Percentiles rank a stretch among this genome's conserved stretches.
Evolutionary conservation across 1,284 basidiomycete genomes (phyloP).

Genomic region (Ceratobasidium sp.): DNA sequence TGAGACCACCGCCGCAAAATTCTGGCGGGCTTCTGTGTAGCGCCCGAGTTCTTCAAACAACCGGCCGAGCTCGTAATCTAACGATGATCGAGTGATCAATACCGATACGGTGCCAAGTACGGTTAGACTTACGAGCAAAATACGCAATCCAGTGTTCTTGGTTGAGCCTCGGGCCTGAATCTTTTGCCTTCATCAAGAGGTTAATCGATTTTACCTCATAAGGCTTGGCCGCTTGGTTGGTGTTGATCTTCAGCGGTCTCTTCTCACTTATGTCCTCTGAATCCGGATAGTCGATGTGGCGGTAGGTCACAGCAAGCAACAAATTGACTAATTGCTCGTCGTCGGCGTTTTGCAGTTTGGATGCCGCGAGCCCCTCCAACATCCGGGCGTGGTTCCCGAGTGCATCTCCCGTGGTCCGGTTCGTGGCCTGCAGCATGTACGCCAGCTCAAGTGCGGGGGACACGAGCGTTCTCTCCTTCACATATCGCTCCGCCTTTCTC

Average conservation of each 20-base stretch:
- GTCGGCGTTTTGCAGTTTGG: conserved; percentile 60
- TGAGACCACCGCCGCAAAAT: conserved; percentile 63
- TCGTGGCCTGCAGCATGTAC: conserved; percentile 59
- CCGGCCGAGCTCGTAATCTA: conserved; percentile 65
- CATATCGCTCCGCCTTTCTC: conserved; percentile 64
- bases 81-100: conserved; percentile 47
- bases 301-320: conserved; percentile 60
- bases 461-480: conserved; percentile 60
- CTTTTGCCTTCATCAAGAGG: conserved; percentile 58
- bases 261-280: conserved; percentile 47
- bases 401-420: conserved; percentile 48
- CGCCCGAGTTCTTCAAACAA: conserved; percentile 61
- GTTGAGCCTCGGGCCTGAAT: conserved; percentile 59
- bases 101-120: background rate
- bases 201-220: conserved; percentile 51
- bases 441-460: conserved; percentile 66
- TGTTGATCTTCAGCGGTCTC: conserved; percentile 5
- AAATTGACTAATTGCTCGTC: conserved; percentile 65
- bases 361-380: conserved; percentile 52
- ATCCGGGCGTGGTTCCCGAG: conserved; percentile 47
- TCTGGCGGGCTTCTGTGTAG: conserved; percentile 57
- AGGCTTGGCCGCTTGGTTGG: conserved; percentile 22
- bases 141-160: conserved; percentile 58
- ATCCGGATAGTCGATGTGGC: conserved; percentile 57
- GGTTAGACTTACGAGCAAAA: conserved; percentile 52